Conservation (phyloP, 169 alveolate genomes). For the Eimeria zaria region DNA sequence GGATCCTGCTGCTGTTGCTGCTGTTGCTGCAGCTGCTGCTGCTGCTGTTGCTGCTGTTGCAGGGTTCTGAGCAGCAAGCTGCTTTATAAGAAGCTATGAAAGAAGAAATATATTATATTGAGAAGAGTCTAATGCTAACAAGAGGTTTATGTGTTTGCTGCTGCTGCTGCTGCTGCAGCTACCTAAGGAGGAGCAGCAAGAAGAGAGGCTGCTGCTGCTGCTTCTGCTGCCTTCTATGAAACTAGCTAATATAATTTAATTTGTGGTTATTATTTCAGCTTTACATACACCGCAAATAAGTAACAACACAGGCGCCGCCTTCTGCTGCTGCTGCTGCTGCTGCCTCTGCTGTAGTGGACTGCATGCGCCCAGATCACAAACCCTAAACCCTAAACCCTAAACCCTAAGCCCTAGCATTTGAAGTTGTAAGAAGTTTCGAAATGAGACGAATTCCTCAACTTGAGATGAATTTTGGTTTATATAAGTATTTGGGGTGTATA, state of each 20-base stretch:
- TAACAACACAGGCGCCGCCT: too few species aligned
- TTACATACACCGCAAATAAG: background rate
- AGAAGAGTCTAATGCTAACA: too few species aligned
- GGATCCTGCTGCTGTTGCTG: background rate
- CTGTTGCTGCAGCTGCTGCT: background rate
- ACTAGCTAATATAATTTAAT: too few species aligned
- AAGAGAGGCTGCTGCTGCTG: background rate
- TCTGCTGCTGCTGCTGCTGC: too few species aligned
- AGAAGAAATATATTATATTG: too few species aligned
- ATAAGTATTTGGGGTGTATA: too few species aligned
- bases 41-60: conserved; percentile 4
- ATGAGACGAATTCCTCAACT: background rate
- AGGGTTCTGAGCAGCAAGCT: background rate
- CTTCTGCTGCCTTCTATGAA: too few species aligned
- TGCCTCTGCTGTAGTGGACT: background rate
- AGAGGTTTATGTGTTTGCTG: background rate
- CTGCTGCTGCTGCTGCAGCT: background rate
- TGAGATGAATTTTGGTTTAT: background rate
- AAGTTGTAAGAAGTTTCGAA: background rate
- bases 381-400: conserved; percentile 4
- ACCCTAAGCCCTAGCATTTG: conserved; percentile 9
- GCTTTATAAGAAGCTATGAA: background rate
- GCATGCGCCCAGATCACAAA: background rate
- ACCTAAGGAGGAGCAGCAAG: conserved; percentile 2
- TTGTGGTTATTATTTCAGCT: background rate